Conservation (phyloP, 495 filamentous ascomycete species). For the Parathielavia appendiculata region DNA sequence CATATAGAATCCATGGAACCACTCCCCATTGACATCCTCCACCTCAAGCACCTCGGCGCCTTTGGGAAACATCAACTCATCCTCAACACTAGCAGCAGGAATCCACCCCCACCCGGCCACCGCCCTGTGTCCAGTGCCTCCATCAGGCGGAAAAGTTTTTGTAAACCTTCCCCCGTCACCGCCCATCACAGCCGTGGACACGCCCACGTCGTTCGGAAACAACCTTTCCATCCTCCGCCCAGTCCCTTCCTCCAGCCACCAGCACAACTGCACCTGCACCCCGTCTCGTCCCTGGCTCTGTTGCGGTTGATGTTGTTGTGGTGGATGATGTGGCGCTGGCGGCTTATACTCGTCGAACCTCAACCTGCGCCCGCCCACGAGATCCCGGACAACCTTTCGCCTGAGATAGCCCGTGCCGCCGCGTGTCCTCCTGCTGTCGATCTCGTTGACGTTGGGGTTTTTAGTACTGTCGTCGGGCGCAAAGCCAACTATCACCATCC, state of each 20-base stretch:
- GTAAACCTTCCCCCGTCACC: slow-evolving; percentile 4
- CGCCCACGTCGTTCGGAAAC: slow-evolving; percentile 34
- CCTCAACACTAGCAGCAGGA: slow-evolving; percentile 51
- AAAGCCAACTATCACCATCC: slow-evolving; percentile 77
- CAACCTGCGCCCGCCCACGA: slow-evolving; percentile 61
- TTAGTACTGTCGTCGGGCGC: slow-evolving; percentile 44
- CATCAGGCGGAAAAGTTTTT: slow-evolving; percentile 60
- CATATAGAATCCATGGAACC: slow-evolving; percentile 77
- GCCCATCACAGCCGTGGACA: slow-evolving; percentile 17
- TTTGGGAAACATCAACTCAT: slow-evolving; percentile 79
- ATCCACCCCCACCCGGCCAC: slow-evolving; percentile 68
- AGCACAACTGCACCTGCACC: slow-evolving; percentile 23
- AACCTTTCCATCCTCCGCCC: slow-evolving; percentile 26
- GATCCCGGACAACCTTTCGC: slow-evolving; percentile 49
- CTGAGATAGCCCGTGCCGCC: neutral
- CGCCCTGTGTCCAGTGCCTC: slow-evolving; percentile 59
- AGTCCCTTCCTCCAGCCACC: slow-evolving; percentile 15
- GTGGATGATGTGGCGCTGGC: neutral
- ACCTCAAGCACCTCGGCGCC: slow-evolving; percentile 76
- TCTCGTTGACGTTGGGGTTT: neutral
- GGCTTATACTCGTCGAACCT: slow-evolving; percentile 39
- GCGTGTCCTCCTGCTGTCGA: slow-evolving; percentile 13
- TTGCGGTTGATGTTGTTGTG: neutral
- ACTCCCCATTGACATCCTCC: slow-evolving; percentile 80
- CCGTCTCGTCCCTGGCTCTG: slow-evolving; percentile 19